Percentiles rank a stretch among this genome's conserved stretches.
Evolutionary conservation across 2,329 filamentous ascomycete genomes (phyloP).

Genomic region (Ophiostoma triangulosporum): DNA sequence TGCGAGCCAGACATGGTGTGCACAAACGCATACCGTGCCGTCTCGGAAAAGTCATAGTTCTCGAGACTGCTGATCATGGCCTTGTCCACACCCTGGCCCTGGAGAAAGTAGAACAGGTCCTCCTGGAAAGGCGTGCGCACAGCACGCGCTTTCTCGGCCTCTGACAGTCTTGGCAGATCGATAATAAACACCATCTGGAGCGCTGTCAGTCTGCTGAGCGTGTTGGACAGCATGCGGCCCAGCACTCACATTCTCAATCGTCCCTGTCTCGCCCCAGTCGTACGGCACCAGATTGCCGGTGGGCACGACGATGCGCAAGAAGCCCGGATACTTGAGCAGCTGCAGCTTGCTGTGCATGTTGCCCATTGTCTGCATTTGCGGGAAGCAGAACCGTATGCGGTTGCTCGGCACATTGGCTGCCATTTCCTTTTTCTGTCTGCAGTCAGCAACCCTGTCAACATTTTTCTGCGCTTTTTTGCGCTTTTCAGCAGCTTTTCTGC

Average conservation of each 20-base stretch:
- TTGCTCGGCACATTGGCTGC: slow-evolving; percentile 34
- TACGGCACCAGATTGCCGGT: slow-evolving; percentile 75
- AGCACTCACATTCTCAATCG: slow-evolving; percentile 74
- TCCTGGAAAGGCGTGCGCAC: slow-evolving; percentile 40
- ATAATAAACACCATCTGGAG: slow-evolving; percentile 71
- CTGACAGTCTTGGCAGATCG: slow-evolving; percentile 58
- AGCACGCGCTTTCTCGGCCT: slow-evolving; percentile 14
- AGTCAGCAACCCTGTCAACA: neutral
- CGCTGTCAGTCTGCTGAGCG: neutral
- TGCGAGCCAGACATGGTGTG: slow-evolving; percentile 60
- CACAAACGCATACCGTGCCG: slow-evolving; percentile 61
- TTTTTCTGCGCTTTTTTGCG: neutral
- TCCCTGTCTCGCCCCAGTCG: slow-evolving; percentile 78
- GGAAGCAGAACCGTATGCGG: slow-evolving; percentile 61
- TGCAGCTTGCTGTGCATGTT: slow-evolving; percentile 94
- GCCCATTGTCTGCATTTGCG: slow-evolving; percentile 58
- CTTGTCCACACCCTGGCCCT: slow-evolving; percentile 49
- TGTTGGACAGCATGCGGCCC: too few relatives aligned
- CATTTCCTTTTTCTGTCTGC: slow-evolving; percentile 33
- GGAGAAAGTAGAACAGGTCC: slow-evolving; percentile 58
- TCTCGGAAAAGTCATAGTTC: slow-evolving; percentile 71
- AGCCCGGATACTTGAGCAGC: slow-evolving; percentile 62
- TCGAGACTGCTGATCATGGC: slow-evolving; percentile 53
- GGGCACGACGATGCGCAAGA: slow-evolving; percentile 70
- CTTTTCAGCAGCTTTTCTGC: too few relatives aligned